Conservation (phyloP, 1,284 basidiomycete species). For the Apiotrichum domesticum region DNA sequence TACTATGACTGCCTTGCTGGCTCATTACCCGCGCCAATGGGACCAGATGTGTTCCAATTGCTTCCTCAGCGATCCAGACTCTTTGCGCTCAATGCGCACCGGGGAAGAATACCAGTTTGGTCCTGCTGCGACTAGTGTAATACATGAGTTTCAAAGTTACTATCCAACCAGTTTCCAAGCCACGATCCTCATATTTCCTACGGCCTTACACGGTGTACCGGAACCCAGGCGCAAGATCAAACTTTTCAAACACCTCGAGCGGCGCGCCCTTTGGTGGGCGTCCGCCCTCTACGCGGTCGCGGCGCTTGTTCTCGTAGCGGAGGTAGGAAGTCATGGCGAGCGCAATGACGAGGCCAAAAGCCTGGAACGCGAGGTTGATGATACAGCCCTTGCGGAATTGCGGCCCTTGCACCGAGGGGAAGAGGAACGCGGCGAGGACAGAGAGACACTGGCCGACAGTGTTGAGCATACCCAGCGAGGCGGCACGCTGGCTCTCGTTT, state of each 20-base stretch:
- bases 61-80: too few relatives aligned
- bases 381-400: conserved; percentile 44
- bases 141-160: too few relatives aligned
- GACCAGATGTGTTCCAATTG: too few relatives aligned
- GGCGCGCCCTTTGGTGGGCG: conserved; percentile 23
- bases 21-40: too few relatives aligned
- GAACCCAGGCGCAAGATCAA: conserved; percentile 18
- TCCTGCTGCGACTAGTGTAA: too few relatives aligned
- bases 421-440: conserved; percentile 47
- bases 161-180: too few relatives aligned
- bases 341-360: conserved; percentile 42
- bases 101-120: too few relatives aligned
- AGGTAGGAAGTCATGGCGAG: conserved; percentile 44
- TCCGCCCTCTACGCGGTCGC: conserved; percentile 47
- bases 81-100: too few relatives aligned
- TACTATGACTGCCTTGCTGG: too few relatives aligned
- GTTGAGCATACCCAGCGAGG: conserved; percentile 50
- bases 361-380: conserved; percentile 48
- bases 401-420: conserved; percentile 46
- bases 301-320: conserved; percentile 43
- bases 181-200: neutral
- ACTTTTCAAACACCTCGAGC: conserved; percentile 12
- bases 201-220: conserved; percentile 4
- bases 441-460: conserved; percentile 48
- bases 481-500: conserved; percentile 44